These are phyloP conservation scores for Aethionema arabicum DNA, from an alignment of 345 rosid genomes.

Conservation along the genomic window DNA sequence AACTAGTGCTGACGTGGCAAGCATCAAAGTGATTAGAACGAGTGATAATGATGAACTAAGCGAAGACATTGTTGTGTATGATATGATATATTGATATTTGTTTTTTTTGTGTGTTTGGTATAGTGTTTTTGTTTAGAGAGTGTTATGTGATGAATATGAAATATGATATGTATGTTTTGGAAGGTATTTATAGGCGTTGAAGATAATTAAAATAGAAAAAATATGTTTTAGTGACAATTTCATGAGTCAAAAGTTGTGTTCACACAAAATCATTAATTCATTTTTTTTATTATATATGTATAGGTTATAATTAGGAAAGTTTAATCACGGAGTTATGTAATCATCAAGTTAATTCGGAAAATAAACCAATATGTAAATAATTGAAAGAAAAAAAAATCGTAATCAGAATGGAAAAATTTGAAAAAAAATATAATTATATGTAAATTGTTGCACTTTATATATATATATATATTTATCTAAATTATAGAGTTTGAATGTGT, in stretches of 20 bases:
- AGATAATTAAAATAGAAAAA: neutral
- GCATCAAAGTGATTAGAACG: slow-evolving; percentile 27
- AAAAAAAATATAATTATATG: too few species aligned
- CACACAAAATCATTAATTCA: slow-evolving; percentile 10
- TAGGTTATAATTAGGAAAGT: neutral
- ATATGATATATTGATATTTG: neutral
- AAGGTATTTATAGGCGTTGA: slow-evolving; percentile 35
- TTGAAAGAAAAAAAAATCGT: too few species aligned
- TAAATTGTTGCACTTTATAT: too few species aligned
- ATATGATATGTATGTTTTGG: neutral
- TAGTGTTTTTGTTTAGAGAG: slow-evolving; percentile 4
- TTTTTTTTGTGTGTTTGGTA: slow-evolving; percentile 16
- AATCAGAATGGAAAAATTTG: too few species aligned
- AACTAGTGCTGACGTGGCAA: slow-evolving; percentile 33
- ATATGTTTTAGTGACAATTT: slow-evolving; percentile 14
- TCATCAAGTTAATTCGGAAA: too few species aligned
- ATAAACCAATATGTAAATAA: too few species aligned
- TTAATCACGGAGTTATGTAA: too few species aligned
- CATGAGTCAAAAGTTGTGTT: slow-evolving; percentile 24
- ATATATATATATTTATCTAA: too few species aligned
- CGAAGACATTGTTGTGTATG: slow-evolving; percentile 21
- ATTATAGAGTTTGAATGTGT: too few species aligned
- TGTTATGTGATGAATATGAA: slow-evolving; percentile 28
- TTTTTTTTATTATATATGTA: neutral
- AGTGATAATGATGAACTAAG: slow-evolving; percentile 25